Evolutionary conservation across 257 asterid species (phyloP).

Genomic region (Cruciata laevipes): DNA sequence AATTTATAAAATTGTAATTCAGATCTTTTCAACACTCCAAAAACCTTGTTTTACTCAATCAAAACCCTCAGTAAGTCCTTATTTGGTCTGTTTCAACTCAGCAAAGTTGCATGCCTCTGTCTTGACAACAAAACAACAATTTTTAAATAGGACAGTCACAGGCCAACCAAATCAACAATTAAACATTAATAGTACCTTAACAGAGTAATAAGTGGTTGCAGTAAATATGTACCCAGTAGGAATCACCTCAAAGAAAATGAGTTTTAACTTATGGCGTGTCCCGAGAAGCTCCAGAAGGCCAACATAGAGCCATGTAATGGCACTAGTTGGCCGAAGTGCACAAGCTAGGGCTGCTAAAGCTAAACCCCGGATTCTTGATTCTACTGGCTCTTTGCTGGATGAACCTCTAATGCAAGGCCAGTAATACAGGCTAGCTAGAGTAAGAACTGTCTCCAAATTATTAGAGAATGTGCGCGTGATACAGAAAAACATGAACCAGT

Average conservation of each 20-base stretch:
- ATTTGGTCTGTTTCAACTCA: not conserved
- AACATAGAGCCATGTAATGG: conserved; percentile 77
- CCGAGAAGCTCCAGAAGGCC: conserved; percentile 60
- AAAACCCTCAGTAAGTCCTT: not conserved
- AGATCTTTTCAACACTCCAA: not conserved
- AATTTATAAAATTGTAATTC: not conserved
- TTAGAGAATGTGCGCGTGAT: conserved; percentile 82
- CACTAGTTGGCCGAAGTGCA: conserved; percentile 94
- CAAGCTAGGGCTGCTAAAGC: conserved; percentile 76
- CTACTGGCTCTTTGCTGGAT: conserved; percentile 23
- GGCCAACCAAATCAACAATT: not conserved
- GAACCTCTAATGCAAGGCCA: conserved; percentile 86
- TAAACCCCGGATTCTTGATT: conserved; percentile 67
- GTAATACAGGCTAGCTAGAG: conserved; percentile 71
- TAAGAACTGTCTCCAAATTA: conserved; percentile 83
- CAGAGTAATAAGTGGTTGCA: not conserved
- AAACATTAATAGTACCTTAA: not conserved
- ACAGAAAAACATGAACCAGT: conserved; percentile 98
- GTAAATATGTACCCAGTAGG: conserved; percentile 66
- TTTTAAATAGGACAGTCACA: not conserved
- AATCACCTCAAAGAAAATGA: conserved; percentile 60
- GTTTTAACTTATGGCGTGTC: conserved; percentile 46
- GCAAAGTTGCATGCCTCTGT: not conserved
- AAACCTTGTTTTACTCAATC: not conserved
- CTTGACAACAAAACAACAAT: not conserved